Evolutionary conservation across 495 filamentous ascomycete species (phyloP).

Genomic region (Stereocaulon alpinum): DNA sequence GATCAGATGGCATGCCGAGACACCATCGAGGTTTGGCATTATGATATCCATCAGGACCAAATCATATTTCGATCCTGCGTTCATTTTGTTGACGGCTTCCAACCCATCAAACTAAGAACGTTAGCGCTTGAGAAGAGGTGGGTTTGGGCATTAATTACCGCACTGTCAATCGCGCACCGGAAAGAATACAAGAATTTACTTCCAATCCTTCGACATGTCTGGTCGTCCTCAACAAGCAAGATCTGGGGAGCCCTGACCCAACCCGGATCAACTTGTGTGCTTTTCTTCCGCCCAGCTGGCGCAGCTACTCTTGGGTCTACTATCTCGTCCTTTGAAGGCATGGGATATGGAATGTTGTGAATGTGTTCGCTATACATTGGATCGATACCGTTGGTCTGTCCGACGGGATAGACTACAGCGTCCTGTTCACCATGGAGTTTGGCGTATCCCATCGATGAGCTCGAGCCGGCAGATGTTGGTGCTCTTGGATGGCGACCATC

Average conservation of each 20-base stretch:
- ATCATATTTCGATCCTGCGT: slow-evolving; percentile 72
- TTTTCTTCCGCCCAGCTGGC: slow-evolving; percentile 56
- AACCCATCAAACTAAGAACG: slow-evolving; percentile 68
- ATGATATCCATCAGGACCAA: slow-evolving; percentile 98
- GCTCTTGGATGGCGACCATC: slow-evolving; percentile 34
- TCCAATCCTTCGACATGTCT: slow-evolving; percentile 85
- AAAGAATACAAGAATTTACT: slow-evolving; percentile 88
- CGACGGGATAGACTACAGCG: slow-evolving; percentile 80
- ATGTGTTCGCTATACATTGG: slow-evolving; percentile 91
- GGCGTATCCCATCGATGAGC: slow-evolving; percentile 39
- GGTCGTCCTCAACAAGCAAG: slow-evolving; percentile 90
- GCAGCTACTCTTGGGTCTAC: slow-evolving; percentile 39
- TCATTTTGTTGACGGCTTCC: slow-evolving; percentile 88
- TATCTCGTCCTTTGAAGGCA: slow-evolving; percentile 51
- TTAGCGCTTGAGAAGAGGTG: slow-evolving; percentile 5
- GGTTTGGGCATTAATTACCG: slow-evolving; percentile 49
- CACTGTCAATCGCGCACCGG: slow-evolving; percentile 78
- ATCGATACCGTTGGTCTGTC: slow-evolving; percentile 82
- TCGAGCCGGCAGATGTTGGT: slow-evolving; percentile 41
- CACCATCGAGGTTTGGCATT: slow-evolving; percentile 92
- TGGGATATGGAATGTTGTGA: slow-evolving; percentile 77
- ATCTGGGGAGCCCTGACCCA: slow-evolving; percentile 80
- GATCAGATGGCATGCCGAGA: slow-evolving; percentile 88
- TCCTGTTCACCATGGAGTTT: slow-evolving; percentile 55
- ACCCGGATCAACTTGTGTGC: slow-evolving; percentile 56